These are phyloP conservation scores for Rhinocladiella mackenziei DNA, from an alignment of 2,329 filamentous ascomycete species.

Conservation along the genomic window DNA sequence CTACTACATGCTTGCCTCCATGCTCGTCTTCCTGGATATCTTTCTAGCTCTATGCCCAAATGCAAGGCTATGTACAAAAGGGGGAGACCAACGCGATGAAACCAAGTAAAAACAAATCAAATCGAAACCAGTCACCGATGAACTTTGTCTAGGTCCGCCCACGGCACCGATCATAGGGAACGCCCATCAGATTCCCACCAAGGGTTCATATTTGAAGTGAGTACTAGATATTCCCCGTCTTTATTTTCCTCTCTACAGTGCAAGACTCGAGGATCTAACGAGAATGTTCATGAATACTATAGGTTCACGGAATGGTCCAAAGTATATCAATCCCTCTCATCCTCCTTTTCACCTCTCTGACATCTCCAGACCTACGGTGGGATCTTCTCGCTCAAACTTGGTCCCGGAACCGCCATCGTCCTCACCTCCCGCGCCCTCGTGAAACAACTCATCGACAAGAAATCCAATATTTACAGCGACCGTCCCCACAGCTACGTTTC, in stretches of 20 bases:
- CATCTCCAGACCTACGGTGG: constrained; percentile 41
- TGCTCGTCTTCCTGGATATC: no score
- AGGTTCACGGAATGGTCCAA: constrained; percentile 45
- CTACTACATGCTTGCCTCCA: no score
- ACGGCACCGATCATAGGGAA: constrained; percentile 40
- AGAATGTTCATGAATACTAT: constrained; percentile 7
- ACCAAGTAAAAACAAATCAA: not conserved
- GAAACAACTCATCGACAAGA: constrained; percentile 46
- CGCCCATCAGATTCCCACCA: constrained; percentile 38
- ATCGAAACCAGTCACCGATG: not conserved
- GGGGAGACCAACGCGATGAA: no score
- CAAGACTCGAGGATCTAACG: not conserved
- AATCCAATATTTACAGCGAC: constrained; percentile 42
- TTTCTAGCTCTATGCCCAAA: no score
- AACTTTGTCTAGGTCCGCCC: constrained; percentile 9
- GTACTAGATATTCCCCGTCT: constrained; percentile 36
- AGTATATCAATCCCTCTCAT: constrained; percentile 31
- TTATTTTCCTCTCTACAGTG: constrained; percentile 36
- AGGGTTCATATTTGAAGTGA: constrained; percentile 33
- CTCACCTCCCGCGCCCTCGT: constrained; percentile 41
- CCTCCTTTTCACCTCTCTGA: constrained; percentile 29
- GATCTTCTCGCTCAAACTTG: constrained; percentile 44
- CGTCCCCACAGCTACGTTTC: constrained; percentile 44
- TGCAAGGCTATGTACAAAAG: no score
- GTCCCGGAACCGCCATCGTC: constrained; percentile 40